Conservation (phyloP, 2,329 filamentous ascomycete species). For the Ophiostoma australiae region DNA sequence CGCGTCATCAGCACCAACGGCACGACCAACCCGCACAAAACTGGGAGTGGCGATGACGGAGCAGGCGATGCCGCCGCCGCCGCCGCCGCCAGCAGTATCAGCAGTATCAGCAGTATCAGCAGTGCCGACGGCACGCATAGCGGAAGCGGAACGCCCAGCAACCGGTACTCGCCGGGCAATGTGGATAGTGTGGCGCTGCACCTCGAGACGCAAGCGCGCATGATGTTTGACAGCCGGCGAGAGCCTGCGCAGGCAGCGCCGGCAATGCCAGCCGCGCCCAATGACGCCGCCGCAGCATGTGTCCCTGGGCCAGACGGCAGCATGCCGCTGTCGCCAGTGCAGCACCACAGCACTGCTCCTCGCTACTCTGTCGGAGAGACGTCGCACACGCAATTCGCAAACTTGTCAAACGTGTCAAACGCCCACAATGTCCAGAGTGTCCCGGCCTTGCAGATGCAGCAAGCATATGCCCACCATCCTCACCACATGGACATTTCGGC, state of each 20-base stretch:
- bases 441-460: slow-evolving; percentile 5
- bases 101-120: slow-evolving; percentile 9
- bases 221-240: slow-evolving; percentile 22
- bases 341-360: slow-evolving; percentile 1
- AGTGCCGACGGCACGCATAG: slow-evolving; percentile 33
- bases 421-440: background rate
- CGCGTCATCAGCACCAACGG: background rate
- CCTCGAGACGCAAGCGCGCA: slow-evolving; percentile 25
- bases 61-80: background rate
- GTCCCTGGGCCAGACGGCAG: background rate
- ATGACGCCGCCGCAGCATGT: background rate
- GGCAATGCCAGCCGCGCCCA: background rate
- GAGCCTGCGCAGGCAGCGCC: background rate
- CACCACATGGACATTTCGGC: slow-evolving; percentile 10
- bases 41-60: background rate
- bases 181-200: slow-evolving; percentile 39
- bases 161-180: slow-evolving; percentile 38
- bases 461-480: background rate
- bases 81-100: slow-evolving; percentile 15
- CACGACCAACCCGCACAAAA: background rate
- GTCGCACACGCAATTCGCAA: background rate
- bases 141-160: slow-evolving; percentile 51
- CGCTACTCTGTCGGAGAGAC: background rate
- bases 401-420: background rate
- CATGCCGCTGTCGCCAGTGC: background rate